Evolutionary conservation across 495 filamentous ascomycete genomes (phyloP), one percentile per base, ranked within the genome.

Genomic region (Penicillium crystallinum): DNA sequence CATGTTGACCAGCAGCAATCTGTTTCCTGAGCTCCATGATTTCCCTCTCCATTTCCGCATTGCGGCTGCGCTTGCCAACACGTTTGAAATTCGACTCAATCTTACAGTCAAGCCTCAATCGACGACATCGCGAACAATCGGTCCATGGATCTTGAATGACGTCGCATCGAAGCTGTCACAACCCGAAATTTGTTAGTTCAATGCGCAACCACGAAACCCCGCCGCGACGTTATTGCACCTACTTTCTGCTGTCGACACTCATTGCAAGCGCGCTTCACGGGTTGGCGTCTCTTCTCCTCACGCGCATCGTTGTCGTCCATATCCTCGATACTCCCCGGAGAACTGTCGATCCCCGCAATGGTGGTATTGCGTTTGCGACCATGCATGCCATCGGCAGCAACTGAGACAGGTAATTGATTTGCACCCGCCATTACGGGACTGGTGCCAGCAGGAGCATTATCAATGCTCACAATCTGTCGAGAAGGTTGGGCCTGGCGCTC

Each of bases 231-330:
- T 12, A 14, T n/a, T 12, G 12, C 6, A 47, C 75, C 55, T 61
- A 91, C 89, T 80, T 97, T 96, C 70, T 96, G 91, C 69, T 97
- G 91, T 34, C 90, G 82, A 68, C 91, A 97, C 66, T 97, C 89
- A 71, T 97, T 96, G 67, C 91, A 96, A 14, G 91, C 91, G 52
- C 90, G 81, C 70, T 95, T 95, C 39, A 90, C 85, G 11, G 87
- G 87, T 49, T 84, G 82, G 53, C 83, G 76, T 64, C 81, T 81
- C 70, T 79, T 80, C 59, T 87, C 80, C 53, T 78, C 78, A 18
- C 77, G 77, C 19, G 68, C 69, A 15, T 82, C 76, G 30, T 59
- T 74, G 44, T 85, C 83, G 36, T 82, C 83, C 46, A 81, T 79
- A 54, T 83, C 83, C 46, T 88, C 86, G 25, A 77, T 70, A 67